A percentile compares a stretch with the other conserved stretches of the same genome.
phyloP scores from a whole-genome alignment of 2,329 filamentous ascomycete genomes.

The Ilyonectria mors-panacis region DNA sequence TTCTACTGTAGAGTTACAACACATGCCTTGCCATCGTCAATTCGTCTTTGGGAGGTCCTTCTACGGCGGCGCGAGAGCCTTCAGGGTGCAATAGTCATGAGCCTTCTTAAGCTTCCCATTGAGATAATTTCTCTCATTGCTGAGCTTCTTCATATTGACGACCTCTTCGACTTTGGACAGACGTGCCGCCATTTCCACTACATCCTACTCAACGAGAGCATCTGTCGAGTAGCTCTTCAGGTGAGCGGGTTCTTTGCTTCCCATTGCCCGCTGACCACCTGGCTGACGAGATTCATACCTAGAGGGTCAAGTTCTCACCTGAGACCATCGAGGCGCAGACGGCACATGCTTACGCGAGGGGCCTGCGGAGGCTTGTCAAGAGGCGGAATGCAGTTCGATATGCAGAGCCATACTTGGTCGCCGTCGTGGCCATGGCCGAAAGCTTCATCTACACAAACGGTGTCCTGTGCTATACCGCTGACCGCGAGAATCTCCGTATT shows the following conservation, averaged over 20 bases:
- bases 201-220: conserved; percentile 66
- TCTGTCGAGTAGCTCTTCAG: conserved; percentile 71
- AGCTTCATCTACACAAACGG: conserved; percentile 75
- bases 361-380: conserved; percentile 72
- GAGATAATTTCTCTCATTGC: conserved; percentile 76
- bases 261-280: conserved; percentile 13
- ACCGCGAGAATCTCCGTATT: conserved; percentile 65
- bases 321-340: conserved; percentile 42
- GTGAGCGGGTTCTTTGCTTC: conserved; percentile 56
- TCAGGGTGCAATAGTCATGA: conserved; percentile 54
- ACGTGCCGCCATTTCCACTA: conserved; percentile 66
- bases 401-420: conserved; percentile 74
- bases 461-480: conserved; percentile 74
- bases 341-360: conserved; percentile 40
- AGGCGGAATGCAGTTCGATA: conserved; percentile 71
- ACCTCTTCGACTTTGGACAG: conserved; percentile 70
- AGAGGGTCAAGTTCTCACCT: conserved; percentile 41
- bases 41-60: neutral
- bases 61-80: neutral
- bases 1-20: neutral
- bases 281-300: conserved; percentile 37
- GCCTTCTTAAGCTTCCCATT: conserved; percentile 65
- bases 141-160: conserved; percentile 68
- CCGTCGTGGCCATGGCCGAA: conserved; percentile 71
- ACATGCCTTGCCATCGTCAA: conserved; percentile 1